phyloP scores from a whole-genome alignment of 768 basidiomycete genomes.

The Mycena rosella region DNA sequence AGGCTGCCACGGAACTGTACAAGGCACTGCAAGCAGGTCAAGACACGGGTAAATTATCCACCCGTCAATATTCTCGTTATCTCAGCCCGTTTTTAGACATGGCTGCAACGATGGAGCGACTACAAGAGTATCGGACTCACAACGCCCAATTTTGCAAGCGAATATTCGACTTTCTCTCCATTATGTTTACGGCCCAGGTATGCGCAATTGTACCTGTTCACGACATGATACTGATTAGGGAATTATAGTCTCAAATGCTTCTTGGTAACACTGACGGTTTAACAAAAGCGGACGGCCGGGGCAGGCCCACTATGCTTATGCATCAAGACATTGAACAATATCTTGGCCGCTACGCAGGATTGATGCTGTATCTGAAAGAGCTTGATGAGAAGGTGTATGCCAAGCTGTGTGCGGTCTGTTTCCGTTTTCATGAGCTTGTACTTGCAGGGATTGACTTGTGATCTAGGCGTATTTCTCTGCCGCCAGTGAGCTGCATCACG shows the following conservation, averaged over 20 bases:
- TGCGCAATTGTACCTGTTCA: conserved; percentile 35
- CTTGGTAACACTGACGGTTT: conserved; percentile 74
- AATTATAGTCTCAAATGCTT: conserved; percentile 72
- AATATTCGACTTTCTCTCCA: conserved; percentile 87
- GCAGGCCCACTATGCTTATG: conserved; percentile 62
- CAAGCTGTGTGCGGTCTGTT: conserved; percentile 88
- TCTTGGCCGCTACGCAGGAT: conserved; percentile 88
- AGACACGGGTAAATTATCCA: conserved; percentile 77
- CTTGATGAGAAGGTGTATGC: conserved; percentile 94
- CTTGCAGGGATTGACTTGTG: conserved; percentile 17
- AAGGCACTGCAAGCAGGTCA: conserved; percentile 92
- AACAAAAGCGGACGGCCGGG: conserved; percentile 54
- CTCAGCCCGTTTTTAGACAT: conserved; percentile 68
- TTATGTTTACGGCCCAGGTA: conserved; percentile 94
- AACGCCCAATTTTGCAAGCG: conserved; percentile 96
- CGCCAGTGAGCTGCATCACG: conserved; percentile 83
- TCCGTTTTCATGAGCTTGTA: not conserved
- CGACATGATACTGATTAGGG: not conserved
- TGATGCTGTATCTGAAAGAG: conserved; percentile 94
- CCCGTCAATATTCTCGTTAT: conserved; percentile 22
- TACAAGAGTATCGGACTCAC: conserved; percentile 91
- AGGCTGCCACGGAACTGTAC: conserved; percentile 90
- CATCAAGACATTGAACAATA: conserved; percentile 86
- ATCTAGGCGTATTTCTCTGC: conserved; percentile 92
- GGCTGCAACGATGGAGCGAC: conserved; percentile 95